phyloP scores from a whole-genome alignment of 148 eudicot genomes.

The Silene uniflora region DNA sequence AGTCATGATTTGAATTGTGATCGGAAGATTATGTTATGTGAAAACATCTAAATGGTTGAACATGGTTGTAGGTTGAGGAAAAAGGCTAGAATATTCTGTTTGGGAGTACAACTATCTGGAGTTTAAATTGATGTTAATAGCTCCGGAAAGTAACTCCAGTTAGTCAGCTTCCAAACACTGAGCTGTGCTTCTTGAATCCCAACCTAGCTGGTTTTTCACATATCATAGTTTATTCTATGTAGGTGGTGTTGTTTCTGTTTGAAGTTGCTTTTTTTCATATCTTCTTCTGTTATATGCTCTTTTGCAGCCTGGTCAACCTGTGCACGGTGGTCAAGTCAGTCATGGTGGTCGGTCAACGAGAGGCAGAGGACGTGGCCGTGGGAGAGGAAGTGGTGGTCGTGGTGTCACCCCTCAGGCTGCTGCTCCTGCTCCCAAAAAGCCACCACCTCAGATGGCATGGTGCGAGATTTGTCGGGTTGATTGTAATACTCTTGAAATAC shows the following conservation, averaged over 20 bases:
- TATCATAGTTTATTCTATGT: conserved; percentile 19
- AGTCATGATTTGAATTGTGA: conserved; percentile 12
- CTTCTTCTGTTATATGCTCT: conserved; percentile 7
- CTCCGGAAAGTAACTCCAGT: conserved; percentile 27
- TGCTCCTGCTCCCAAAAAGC: conserved; percentile 30
- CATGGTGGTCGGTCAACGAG: conserved; percentile 29
- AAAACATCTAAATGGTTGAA: conserved; percentile 14
- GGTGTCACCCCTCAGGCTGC: conserved; percentile 23
- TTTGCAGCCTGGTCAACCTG: conserved; percentile 40
- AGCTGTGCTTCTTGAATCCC: conserved; percentile 23
- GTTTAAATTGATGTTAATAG: conserved; percentile 5
- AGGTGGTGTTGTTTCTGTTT: conserved; percentile 15
- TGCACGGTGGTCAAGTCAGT: conserved; percentile 30
- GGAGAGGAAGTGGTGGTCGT: conserved; percentile 57
- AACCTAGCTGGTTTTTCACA: conserved; percentile 29
- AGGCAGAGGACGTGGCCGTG: conserved; percentile 36
- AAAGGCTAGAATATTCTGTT: conserved; percentile 19
- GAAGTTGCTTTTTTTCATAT: neutral
- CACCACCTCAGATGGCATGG: conserved; percentile 32
- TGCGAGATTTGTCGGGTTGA: conserved; percentile 76
- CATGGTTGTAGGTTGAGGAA: conserved; percentile 16
- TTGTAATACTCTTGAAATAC: conserved; percentile 61
- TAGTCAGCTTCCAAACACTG: conserved; percentile 29
- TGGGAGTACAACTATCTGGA: conserved; percentile 36
- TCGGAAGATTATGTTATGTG: conserved; percentile 29